Conservation (phyloP, 345 rosid genomes). For the Cardamine occulta region DNA sequence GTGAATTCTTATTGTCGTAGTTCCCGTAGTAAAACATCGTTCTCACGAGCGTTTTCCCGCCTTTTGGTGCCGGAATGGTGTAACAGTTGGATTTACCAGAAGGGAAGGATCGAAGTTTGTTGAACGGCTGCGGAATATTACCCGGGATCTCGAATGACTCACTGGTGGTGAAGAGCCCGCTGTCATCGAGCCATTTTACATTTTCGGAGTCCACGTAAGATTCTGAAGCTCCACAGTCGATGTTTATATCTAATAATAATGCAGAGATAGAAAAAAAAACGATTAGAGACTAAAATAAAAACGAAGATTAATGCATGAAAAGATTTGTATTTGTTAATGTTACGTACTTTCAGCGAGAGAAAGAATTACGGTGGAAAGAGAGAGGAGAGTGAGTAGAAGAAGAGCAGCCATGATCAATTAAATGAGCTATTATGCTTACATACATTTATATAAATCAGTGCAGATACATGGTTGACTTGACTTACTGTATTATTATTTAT, state of each 20-base stretch:
- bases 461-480: too few relatives aligned
- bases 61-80: too few relatives aligned
- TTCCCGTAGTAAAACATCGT: too few relatives aligned
- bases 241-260: constrained; percentile 21
- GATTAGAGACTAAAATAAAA: neutral
- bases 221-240: constrained; percentile 34
- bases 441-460: too few relatives aligned
- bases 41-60: too few relatives aligned
- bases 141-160: constrained; percentile 7
- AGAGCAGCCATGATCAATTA: too few relatives aligned
- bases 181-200: constrained; percentile 37
- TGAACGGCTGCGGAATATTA: neutral
- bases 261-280: neutral
- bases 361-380: neutral
- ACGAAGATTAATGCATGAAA: neutral
- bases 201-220: constrained; percentile 34
- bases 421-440: too few relatives aligned
- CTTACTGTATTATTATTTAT: too few relatives aligned
- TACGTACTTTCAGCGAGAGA: constrained; percentile 16
- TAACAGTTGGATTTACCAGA: neutral
- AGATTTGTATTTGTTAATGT: neutral
- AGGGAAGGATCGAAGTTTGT: constrained; percentile 27
- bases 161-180: constrained; percentile 21
- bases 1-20: too few relatives aligned
- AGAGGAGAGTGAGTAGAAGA: neutral